Base-by-base conservation (phyloP, 2,329 filamentous ascomycete genomes). In the Penicillium sp. region DNA sequence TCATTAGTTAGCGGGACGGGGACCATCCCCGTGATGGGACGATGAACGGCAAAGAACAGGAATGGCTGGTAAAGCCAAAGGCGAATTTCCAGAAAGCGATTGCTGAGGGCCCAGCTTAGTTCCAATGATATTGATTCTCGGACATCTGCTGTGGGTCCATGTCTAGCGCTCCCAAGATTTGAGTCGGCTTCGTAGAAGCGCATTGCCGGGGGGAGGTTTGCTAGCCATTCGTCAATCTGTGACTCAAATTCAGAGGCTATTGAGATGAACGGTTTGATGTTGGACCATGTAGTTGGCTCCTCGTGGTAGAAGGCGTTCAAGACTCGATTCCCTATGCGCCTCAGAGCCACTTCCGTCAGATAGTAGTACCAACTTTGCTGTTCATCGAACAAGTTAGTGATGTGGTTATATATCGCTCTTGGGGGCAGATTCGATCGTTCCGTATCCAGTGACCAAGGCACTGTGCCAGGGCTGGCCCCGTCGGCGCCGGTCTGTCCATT, bases 291-390 rank as follows among this genome's bases (percentile, higher is more conserved):
- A 13, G 36, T 42, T 2, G 46, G 55, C 7, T 60, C 59, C 22
- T 58, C 46, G 21, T 53, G 49, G 50, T 64, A 72, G 46, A 72
- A 72, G 3, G 65, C 61, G 56, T 71, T 75, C 43, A 76, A 59
- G 18, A 77, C 71, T 18, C 75, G 68, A 50, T 78, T 77, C 39
- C 71, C 71, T 41, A 78, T 75, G 3, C 76, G 68, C 2, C 76
- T 63, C 5, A 75, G 65, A 0, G 76, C 73, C 43, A 78, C 73
- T 50, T 78, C 76, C 1, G 76, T 74, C 6, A 76, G 65, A 48
- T 78, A 78, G 57, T 77, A 77, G 58, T 74, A 77, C 76, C 76
- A 77, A 50, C 71, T 73, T 48, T 73, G 63, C 43, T 75, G 66
- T 56, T 74, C 64, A 32, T 66, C 54, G 27, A 52, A 61, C 5